Conservation (phyloP, 768 basidiomycete species). For the Trametes maxima region DNA sequence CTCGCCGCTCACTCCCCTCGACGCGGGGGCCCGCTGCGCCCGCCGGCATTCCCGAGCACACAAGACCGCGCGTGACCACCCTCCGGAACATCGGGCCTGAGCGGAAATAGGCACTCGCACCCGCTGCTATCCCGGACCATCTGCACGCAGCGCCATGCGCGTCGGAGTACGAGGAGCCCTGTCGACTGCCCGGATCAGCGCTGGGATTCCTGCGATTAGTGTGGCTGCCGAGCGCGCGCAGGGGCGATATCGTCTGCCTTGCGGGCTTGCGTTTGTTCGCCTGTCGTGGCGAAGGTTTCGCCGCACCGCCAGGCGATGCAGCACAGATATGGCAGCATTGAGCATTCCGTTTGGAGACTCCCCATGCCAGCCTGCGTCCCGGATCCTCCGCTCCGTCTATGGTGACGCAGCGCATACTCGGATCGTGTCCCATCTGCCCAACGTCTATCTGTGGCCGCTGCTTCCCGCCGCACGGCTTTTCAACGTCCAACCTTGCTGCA, state of each 20-base stretch:
- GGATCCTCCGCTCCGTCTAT: slow-evolving; percentile 20
- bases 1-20: neutral
- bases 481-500: neutral
- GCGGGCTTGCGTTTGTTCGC: slow-evolving; percentile 9
- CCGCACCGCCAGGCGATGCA: neutral
- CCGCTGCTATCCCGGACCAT: slow-evolving; percentile 16
- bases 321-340: slow-evolving; percentile 25
- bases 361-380: neutral
- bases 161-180: neutral
- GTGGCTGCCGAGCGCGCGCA: neutral
- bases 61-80: slow-evolving; percentile 20
- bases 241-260: neutral
- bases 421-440: slow-evolving; percentile 5
- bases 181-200: slow-evolving; percentile 13
- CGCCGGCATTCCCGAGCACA: neutral
- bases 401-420: slow-evolving; percentile 4
- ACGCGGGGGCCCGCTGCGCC: neutral
- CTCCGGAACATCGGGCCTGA: slow-evolving; percentile 21
- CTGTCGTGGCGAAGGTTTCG: neutral
- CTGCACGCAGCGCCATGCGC: slow-evolving; percentile 17
- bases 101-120: slow-evolving; percentile 3
- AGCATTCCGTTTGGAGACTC: slow-evolving; percentile 24
- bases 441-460: slow-evolving; percentile 16
- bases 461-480: neutral
- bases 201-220: neutral